Conservation (phyloP, 805 yeast genomes). For the Suhomyces sp. region DNA sequence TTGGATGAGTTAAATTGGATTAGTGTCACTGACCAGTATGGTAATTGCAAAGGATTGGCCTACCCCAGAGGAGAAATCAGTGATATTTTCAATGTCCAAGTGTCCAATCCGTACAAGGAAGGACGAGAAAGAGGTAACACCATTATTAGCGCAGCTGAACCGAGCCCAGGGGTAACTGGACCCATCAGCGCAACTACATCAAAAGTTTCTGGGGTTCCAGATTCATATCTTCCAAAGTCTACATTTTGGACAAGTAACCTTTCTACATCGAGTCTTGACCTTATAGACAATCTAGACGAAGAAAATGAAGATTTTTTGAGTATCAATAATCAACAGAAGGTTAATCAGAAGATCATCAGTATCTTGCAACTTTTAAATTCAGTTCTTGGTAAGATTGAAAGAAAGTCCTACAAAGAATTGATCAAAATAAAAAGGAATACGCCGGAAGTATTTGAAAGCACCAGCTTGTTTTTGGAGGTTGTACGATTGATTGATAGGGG, state of each 20-base stretch:
- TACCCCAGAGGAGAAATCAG: constrained; percentile 12
- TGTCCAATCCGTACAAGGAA: constrained; percentile 26
- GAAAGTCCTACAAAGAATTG: constrained; percentile 58
- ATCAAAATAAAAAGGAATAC: constrained; percentile 49
- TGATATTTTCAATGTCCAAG: constrained; percentile 18
- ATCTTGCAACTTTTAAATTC: constrained; percentile 53
- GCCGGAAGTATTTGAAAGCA: constrained; percentile 55
- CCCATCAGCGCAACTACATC: not conserved
- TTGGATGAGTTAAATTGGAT: constrained; percentile 80
- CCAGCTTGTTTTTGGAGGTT: constrained; percentile 53
- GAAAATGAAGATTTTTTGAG: constrained; percentile 6
- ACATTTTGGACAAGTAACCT: not conserved
- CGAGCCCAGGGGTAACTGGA: too few species aligned
- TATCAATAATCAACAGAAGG: constrained; percentile 4
- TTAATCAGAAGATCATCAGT: constrained; percentile 25
- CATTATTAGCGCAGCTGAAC: not conserved
- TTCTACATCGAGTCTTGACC: constrained; percentile 2
- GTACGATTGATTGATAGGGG: constrained; percentile 52
- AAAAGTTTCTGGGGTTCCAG: too few species aligned
- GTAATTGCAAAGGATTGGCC: constrained; percentile 13
- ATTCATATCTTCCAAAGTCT: not conserved
- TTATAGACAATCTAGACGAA: constrained; percentile 10
- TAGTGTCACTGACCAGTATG: constrained; percentile 12
- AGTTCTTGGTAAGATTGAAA: constrained; percentile 41
- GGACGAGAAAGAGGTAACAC: not conserved